Evolutionary conservation across 768 basidiomycete genomes (phyloP).

Genomic region (Lactarius deliciosus): DNA sequence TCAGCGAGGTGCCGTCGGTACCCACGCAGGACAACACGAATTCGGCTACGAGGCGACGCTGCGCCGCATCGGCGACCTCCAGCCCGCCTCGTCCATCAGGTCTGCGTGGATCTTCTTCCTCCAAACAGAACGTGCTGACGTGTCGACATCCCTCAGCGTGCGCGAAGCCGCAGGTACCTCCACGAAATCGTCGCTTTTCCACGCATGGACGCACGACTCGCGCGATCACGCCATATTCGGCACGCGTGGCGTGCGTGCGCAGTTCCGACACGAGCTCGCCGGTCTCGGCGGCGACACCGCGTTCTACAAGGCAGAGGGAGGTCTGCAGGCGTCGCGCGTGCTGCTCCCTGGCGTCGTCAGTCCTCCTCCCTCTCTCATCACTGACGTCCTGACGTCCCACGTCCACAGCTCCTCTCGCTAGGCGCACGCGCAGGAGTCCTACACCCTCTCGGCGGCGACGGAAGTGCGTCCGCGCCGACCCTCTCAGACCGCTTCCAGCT

Average conservation of each 20-base stretch:
- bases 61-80: conserved; percentile 69
- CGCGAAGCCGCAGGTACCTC: conserved; percentile 80
- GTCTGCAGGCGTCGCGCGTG: conserved; percentile 60
- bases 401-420: conserved; percentile 68
- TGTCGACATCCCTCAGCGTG: conserved; percentile 49
- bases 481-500: conserved; percentile 90
- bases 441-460: conserved; percentile 46
- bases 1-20: conserved; percentile 18
- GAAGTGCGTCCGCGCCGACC: conserved; percentile 44
- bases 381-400: not conserved
- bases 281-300: conserved; percentile 79
- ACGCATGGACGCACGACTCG: conserved; percentile 73
- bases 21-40: conserved; percentile 58
- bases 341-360: conserved; percentile 60
- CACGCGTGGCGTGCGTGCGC: conserved; percentile 60
- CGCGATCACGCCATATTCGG: conserved; percentile 68
- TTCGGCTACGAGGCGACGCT: conserved; percentile 80
- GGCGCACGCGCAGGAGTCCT: conserved; percentile 71
- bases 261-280: conserved; percentile 67
- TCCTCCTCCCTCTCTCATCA: conserved; percentile 13
- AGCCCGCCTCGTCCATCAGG: conserved; percentile 81
- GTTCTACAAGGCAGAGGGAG: conserved; percentile 72
- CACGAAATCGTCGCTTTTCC: conserved; percentile 79
- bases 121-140: not conserved
- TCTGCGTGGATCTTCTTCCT: conserved; percentile 35